Evolutionary conservation across 2,329 filamentous ascomycete species (phyloP).

Genomic region (Septoria petroselini): DNA sequence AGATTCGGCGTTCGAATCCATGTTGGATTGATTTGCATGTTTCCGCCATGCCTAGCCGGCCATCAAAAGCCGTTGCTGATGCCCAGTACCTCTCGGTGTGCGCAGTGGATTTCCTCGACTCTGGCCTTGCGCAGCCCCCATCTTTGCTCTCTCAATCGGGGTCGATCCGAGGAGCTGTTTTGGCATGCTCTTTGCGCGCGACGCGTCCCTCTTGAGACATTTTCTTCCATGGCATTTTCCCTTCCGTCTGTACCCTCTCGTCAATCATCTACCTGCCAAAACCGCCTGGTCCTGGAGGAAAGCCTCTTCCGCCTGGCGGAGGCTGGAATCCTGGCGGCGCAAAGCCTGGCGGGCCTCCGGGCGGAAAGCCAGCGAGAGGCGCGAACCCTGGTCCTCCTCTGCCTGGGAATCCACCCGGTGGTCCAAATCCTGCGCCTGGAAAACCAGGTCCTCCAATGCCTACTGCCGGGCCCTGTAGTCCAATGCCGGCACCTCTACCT

Average conservation of each 20-base stretch:
- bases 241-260: neutral
- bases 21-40: too few species aligned
- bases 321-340: conserved; percentile 66
- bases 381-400: conserved; percentile 38
- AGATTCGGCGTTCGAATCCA: neutral
- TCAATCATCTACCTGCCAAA: conserved; percentile 31
- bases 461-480: conserved; percentile 82
- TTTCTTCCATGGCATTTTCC: neutral
- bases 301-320: conserved; percentile 45
- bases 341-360: conserved; percentile 32
- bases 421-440: conserved; percentile 45
- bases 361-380: conserved; percentile 29
- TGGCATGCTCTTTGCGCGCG: conserved; percentile 1
- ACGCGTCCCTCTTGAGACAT: too few species aligned
- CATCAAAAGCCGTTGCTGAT: too few species aligned
- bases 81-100: too few species aligned
- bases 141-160: neutral
- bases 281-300: conserved; percentile 32
- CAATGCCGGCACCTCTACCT: conserved; percentile 72
- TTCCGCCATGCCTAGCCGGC: too few species aligned
- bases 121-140: too few species aligned
- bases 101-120: too few species aligned
- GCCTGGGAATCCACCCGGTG: conserved; percentile 36
- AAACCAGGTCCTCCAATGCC: conserved; percentile 80
- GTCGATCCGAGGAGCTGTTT: neutral